Conservation (phyloP, 768 basidiomycete species). For the Boletus reticulatus region DNA sequence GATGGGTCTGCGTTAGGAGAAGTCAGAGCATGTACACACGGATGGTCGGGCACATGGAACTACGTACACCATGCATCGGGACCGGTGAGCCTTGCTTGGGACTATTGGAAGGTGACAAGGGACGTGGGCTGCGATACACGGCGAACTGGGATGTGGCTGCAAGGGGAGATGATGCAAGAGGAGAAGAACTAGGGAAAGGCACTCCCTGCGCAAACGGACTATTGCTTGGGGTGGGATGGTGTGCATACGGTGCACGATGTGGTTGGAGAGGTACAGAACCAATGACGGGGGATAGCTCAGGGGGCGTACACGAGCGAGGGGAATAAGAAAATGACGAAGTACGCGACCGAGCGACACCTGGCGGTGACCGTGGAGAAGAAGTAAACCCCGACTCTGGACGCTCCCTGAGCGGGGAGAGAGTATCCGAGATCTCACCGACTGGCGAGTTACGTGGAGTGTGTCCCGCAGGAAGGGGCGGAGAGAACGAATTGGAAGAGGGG, state of each 20-base stretch:
- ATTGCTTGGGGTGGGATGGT: conserved; percentile 7
- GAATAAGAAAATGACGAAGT: conserved; percentile 10
- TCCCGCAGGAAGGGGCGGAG: neutral
- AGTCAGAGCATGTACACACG: neutral
- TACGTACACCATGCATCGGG: conserved; percentile 12
- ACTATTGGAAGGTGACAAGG: conserved; percentile 8
- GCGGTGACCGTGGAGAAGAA: conserved; percentile 1
- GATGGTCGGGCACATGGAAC: neutral
- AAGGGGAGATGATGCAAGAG: conserved; percentile 11
- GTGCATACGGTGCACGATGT: conserved; percentile 1
- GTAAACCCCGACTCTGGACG: conserved; percentile 10
- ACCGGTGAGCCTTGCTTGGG: conserved; percentile 8
- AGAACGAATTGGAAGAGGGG: conserved; percentile 12
- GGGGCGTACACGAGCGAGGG: conserved; percentile 2
- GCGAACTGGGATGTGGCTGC: conserved; percentile 2
- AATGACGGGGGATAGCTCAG: conserved; percentile 12
- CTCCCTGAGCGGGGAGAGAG: conserved; percentile 20
- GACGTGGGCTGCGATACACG: neutral
- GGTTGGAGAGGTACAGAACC: neutral
- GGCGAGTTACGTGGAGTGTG: conserved; percentile 8
- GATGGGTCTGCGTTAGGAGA: neutral
- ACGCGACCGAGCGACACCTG: too few relatives aligned
- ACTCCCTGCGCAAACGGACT: conserved; percentile 11
- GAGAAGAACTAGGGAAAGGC: conserved; percentile 11
- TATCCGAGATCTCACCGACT: conserved; percentile 10